Evolutionary conservation across 805 yeast species (phyloP).

Genomic region (Metschnikowia similis): DNA sequence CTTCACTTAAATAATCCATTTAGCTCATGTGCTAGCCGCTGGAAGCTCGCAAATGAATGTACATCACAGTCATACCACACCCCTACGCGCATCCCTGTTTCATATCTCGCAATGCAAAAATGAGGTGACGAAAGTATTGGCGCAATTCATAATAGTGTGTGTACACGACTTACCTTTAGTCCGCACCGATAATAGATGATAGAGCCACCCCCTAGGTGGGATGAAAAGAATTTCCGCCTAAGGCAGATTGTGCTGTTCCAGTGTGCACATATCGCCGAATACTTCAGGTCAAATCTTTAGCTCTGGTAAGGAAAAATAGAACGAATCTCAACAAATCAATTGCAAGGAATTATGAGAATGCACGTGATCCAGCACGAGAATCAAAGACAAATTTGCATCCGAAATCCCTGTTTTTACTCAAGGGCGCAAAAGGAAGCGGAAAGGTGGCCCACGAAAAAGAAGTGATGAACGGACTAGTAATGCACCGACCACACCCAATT

Average conservation of each 20-base stretch:
- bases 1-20: too few relatives aligned
- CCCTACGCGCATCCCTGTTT: too few relatives aligned
- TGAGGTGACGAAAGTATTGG: slow-evolving; percentile 29
- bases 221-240: slow-evolving; percentile 35
- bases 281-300: slow-evolving; percentile 39
- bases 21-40: too few relatives aligned
- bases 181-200: slow-evolving; percentile 34
- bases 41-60: slow-evolving; percentile 20
- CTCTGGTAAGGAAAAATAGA: slow-evolving; percentile 34
- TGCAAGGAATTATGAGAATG: slow-evolving; percentile 30
- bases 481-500: slow-evolving; percentile 21
- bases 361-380: slow-evolving; percentile 32
- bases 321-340: slow-evolving; percentile 30
- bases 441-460: slow-evolving; percentile 40
- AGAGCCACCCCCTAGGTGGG: slow-evolving; percentile 39
- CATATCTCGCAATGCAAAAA: slow-evolving; percentile 29
- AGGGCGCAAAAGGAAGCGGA: slow-evolving; percentile 37
- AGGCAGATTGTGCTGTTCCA: slow-evolving; percentile 28
- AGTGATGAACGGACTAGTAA: slow-evolving; percentile 32
- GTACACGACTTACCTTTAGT: slow-evolving; percentile 38
- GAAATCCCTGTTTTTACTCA: slow-evolving; percentile 33
- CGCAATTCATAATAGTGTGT: slow-evolving; percentile 33
- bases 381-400: slow-evolving; percentile 33
- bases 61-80: too few relatives aligned
- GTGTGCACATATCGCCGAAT: slow-evolving; percentile 34